Evolutionary conservation across 2,329 filamentous ascomycete genomes (phyloP).

Genomic region (Nigrospora sphaerica): DNA sequence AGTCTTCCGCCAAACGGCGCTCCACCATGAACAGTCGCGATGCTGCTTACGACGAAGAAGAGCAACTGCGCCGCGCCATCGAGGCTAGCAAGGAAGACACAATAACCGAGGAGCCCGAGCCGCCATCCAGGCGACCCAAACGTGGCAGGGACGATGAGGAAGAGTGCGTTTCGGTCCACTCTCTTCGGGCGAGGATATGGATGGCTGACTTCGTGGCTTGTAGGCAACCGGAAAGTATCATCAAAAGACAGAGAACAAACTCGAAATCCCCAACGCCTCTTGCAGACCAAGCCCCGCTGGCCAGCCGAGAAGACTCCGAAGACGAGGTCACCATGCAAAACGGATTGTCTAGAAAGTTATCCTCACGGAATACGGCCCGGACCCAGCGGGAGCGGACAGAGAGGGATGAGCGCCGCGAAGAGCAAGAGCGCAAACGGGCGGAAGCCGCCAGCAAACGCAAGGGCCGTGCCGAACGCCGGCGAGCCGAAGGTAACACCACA

Average conservation of each 20-base stretch:
- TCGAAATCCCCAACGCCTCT: slow-evolving; percentile 64
- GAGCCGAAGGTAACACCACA: slow-evolving; percentile 62
- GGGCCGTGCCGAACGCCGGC: slow-evolving; percentile 71
- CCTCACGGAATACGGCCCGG: slow-evolving; percentile 47
- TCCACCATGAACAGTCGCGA: slow-evolving; percentile 97
- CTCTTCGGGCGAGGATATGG: too few relatives aligned
- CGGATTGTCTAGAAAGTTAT: slow-evolving; percentile 46
- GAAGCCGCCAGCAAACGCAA: slow-evolving; percentile 77
- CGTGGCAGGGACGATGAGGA: slow-evolving; percentile 85
- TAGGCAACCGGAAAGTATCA: slow-evolving; percentile 57
- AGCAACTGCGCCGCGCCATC: slow-evolving; percentile 79
- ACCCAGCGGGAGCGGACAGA: slow-evolving; percentile 57
- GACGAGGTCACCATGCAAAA: slow-evolving; percentile 61
- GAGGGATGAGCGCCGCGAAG: slow-evolving; percentile 67
- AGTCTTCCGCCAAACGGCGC: slow-evolving; percentile 65
- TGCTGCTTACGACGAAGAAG: slow-evolving; percentile 92
- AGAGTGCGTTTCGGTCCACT: slow-evolving; percentile 58
- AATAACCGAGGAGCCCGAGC: slow-evolving; percentile 43
- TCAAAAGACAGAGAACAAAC: slow-evolving; percentile 78
- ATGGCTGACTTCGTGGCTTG: slow-evolving; percentile 8
- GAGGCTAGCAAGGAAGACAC: slow-evolving; percentile 90
- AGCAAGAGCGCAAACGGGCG: slow-evolving; percentile 64
- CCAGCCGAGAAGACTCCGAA: slow-evolving; percentile 58
- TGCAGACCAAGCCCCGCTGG: slow-evolving; percentile 38
- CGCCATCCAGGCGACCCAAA: slow-evolving; percentile 62